Percentiles rank a stretch among this genome's conserved stretches.
Conservation (phyloP, 1,284 basidiomycete genomes). For the Bothia castanella region DNA sequence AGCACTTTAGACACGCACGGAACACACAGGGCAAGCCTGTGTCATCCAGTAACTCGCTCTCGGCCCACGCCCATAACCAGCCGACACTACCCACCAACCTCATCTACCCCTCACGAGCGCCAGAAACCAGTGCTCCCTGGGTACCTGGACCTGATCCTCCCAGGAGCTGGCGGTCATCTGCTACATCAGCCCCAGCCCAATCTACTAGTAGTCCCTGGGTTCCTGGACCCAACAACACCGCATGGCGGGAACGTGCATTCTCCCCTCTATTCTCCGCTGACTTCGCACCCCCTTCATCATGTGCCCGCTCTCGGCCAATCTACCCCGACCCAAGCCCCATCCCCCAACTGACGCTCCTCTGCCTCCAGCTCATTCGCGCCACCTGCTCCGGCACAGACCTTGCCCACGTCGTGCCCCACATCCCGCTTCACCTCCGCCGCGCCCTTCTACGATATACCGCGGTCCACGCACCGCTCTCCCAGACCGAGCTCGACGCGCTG, state of each 20-base stretch:
- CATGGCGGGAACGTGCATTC: conserved; percentile 53
- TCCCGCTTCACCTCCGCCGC: conserved; percentile 55
- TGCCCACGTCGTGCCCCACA: conserved; percentile 43
- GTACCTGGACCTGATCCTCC: conserved; percentile 47
- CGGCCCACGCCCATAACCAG: conserved; percentile 32
- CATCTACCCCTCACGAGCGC: conserved; percentile 28
- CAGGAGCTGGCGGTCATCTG: conserved; percentile 43
- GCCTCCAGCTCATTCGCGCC: conserved; percentile 38
- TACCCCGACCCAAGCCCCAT: conserved; percentile 24
- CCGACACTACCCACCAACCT: conserved; percentile 43
- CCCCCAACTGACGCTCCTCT: conserved; percentile 45
- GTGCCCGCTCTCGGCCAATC: conserved; percentile 4
- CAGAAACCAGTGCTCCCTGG: conserved; percentile 9
- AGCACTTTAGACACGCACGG: conserved; percentile 61
- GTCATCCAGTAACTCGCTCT: conserved; percentile 16
- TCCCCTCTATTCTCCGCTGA: conserved; percentile 42
- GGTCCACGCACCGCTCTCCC: conserved; percentile 51
- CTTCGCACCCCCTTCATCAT: conserved; percentile 2
- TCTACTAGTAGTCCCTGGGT: too few species aligned
- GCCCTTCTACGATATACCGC: conserved; percentile 54
- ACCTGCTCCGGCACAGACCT: conserved; percentile 28
- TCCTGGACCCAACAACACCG: conserved; percentile 35
- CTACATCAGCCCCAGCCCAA: conserved; percentile 5
- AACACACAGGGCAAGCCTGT: conserved; percentile 46
- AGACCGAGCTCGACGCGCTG: conserved; percentile 45